phyloP scores from a whole-genome alignment of 78 protist species.

The Creolimax fragrantissima region DNA sequence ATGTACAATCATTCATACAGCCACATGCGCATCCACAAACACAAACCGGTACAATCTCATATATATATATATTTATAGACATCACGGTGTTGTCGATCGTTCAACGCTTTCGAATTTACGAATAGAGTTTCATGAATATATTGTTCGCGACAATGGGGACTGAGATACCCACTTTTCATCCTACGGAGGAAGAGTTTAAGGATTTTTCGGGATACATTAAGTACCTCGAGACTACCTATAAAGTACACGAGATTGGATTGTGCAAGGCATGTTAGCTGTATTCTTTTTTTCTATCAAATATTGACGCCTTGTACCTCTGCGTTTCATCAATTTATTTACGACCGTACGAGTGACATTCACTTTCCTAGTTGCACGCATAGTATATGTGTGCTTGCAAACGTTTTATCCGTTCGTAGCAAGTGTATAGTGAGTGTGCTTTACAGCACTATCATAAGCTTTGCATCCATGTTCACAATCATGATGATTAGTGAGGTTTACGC shows the following conservation, averaged over 20 bases:
- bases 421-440: no score
- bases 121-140: not conserved
- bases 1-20: not conserved
- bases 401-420: no score
- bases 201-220: not conserved
- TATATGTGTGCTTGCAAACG: no score
- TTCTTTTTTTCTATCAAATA: no score
- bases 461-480: no score
- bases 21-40: not conserved
- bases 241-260: not conserved
- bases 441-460: no score
- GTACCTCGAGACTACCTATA: not conserved
- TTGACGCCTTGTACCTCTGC: no score
- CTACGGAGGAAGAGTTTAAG: not conserved
- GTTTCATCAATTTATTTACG: no score
- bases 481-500: no score
- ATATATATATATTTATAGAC: not conserved
- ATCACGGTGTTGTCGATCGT: not conserved
- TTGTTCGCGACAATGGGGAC: not conserved
- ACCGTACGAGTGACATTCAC: no score
- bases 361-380: no score
- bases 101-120: not conserved
- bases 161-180: not conserved
- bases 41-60: not conserved
- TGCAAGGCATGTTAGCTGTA: no score